Evolutionary conservation across 495 filamentous ascomycete genomes (phyloP), one percentile per base, ranked within the genome.

Genomic region (Choiromyces venosus): DNA sequence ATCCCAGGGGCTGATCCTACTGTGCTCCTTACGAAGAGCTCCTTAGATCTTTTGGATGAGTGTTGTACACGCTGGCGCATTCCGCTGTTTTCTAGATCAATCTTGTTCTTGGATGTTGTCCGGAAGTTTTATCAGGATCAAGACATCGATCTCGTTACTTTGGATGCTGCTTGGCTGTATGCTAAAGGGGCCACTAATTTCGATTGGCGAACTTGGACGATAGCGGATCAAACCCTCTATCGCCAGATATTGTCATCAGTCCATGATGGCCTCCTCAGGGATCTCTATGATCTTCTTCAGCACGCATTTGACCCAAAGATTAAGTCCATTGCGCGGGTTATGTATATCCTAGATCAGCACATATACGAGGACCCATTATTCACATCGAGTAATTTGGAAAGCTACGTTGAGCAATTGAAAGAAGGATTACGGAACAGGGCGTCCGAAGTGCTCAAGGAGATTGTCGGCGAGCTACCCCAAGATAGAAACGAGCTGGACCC

Each of bases 31-130:
- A 95, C 93, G 0, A 92, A 92, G 74, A 87, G 92, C 66, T 95
- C 93, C 2, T 86, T 87, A 16, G 93, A 97, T 69, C 84, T 99
- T 72, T 83, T 98, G 70, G 90, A 90, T 78, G 94, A 98, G 79
- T 86, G 97, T 61, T 91, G 89, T 78, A 83, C 92, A 76, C 89
- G 94, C 73, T 99, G 96, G 96, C 90, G 96, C 36, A 88, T 99
- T 73, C 94, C 95, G 29, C 87, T 88, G 66, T 92, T 91, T 80
- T 93, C 93, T 42, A 86, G 93, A 66, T 84, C 94, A 70, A 87
- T 93, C 2, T 84, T 96, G 14, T 92, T 96, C 79, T 83, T 97
- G 52, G 96, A 99, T 83, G 92, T 93, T 52, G 87, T 92, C 61
- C 87, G 89, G 29, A 89, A 91, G 78, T 95, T 94, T 80, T 98